Conservation (phyloP, 176 grass and related monocot genomes). For the Leersia perrieri region DNA sequence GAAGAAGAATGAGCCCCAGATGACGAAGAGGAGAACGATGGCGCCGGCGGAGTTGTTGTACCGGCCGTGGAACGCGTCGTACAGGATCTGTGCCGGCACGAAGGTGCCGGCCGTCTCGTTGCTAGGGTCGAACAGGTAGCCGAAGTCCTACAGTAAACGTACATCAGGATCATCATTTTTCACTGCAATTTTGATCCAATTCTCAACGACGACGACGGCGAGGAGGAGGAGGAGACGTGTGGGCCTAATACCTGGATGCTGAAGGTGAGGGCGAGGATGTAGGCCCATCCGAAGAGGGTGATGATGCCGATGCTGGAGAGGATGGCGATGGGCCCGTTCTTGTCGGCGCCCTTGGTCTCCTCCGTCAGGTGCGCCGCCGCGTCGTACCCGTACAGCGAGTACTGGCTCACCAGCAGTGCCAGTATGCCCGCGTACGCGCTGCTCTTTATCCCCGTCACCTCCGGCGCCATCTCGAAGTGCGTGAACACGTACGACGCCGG, state of each 20-base stretch:
- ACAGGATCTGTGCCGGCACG: constrained; percentile 89
- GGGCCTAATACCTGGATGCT: constrained; percentile 94
- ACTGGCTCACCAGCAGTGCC: constrained; percentile 91
- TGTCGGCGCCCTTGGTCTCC: constrained; percentile 94
- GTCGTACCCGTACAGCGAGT: constrained; percentile 95
- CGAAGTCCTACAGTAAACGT: constrained; percentile 68
- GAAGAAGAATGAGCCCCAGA: constrained; percentile 99
- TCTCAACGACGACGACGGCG: background rate
- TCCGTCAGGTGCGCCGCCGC: constrained; percentile 96
- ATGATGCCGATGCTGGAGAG: constrained; percentile 96
- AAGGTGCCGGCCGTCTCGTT: constrained; percentile 89
- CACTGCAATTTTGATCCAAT: too few relatives aligned
- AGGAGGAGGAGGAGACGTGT: too few relatives aligned
- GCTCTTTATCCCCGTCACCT: constrained; percentile 68
- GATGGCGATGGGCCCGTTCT: constrained; percentile 95
- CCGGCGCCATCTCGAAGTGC: constrained; percentile 65
- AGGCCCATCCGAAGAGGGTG: constrained; percentile 90
- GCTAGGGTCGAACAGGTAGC: constrained; percentile 53
- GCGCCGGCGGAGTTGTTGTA: constrained; percentile 67
- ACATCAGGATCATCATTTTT: too few relatives aligned
- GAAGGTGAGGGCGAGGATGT: constrained; percentile 97
- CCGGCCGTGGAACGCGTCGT: constrained; percentile 92
- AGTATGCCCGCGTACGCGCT: constrained; percentile 69
- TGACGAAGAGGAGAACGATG: constrained; percentile 75
- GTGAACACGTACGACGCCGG: constrained; percentile 89